Evolutionary conservation across 2,329 filamentous ascomycete genomes (phyloP), one percentile per base, ranked within the genome.

Genomic region (Onygenales sp.): DNA sequence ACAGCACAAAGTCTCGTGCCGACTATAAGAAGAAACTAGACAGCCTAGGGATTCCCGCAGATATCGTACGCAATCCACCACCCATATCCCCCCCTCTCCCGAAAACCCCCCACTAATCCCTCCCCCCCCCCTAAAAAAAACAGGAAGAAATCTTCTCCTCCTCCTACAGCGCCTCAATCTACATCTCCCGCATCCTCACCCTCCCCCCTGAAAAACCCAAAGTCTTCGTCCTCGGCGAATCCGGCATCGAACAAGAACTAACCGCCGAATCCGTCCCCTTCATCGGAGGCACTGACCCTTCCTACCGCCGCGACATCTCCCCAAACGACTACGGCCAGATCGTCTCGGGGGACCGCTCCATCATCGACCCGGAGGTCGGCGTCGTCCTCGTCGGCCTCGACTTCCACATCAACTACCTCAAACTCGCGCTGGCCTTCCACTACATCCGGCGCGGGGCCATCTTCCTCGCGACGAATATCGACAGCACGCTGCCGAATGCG

Each of bases 1-100:
- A 98, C 76, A 96, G 90, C 66, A 97, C 93, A 54, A 98, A 98
- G 70, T 95, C 92, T 9, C 86, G 93, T 54, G 77, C 81, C 49
- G 90, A 96, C 68, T 98, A 98, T 73, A 85, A 87, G 69, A 89
- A 92, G 76, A 98, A 97, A 67, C 85, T 98, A 56, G 82, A 86
- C 46, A 75, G 75, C 52, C 79, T 96, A 67, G 87, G 86, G 46
- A 95, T 98, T 63, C 85, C 86, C 1, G 84, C 83, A 61, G 78
- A 81, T 55, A 82, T 86, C 57, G 80, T 82, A 65, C 33, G 71
- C 64, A 41, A 17, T 31, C n/a, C n/a, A n/a, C n/a, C n/a, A n/a
- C 33, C 17, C 27, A 17, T 17, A 17, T 17, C 2, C 9, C 53
- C 39, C 35, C 17, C 6, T 3, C n/a, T 32, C 7, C 39, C 38